phyloP scores from a whole-genome alignment of 192 early-diverging fungal species.

The Endogone sp. region DNA sequence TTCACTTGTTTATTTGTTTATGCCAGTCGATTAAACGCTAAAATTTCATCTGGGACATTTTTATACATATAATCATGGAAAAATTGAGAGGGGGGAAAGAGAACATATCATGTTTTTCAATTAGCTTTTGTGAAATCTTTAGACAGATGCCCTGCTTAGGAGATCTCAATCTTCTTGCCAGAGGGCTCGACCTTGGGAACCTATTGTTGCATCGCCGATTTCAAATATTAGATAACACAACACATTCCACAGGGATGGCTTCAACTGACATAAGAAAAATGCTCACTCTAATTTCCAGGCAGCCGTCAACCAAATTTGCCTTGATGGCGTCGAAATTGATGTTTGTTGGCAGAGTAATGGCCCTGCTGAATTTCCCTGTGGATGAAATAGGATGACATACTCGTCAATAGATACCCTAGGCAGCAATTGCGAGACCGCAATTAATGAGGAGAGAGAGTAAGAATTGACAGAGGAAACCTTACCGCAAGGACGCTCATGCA shows the following conservation, averaged over 20 bases:
- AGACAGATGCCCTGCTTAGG: neutral
- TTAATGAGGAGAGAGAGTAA: neutral
- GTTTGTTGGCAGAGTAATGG: neutral
- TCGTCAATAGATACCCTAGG: neutral
- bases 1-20: no score
- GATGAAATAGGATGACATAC: no score
- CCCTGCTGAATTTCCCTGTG: neutral
- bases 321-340: neutral
- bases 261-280: neutral
- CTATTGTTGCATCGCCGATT: no score
- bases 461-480: neutral
- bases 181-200: neutral
- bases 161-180: neutral
- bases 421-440: neutral
- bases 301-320: neutral
- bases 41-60: no score
- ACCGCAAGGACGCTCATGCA: neutral
- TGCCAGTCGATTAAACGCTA: no score
- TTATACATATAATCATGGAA: no score
- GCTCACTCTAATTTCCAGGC: neutral
- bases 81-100: no score
- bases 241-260: neutral
- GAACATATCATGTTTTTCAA: no score
- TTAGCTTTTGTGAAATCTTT: no score
- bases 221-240: no score